Base-by-base conservation (phyloP, 2,329 filamentous ascomycete genomes). In the Pseudocercospora ulei region DNA sequence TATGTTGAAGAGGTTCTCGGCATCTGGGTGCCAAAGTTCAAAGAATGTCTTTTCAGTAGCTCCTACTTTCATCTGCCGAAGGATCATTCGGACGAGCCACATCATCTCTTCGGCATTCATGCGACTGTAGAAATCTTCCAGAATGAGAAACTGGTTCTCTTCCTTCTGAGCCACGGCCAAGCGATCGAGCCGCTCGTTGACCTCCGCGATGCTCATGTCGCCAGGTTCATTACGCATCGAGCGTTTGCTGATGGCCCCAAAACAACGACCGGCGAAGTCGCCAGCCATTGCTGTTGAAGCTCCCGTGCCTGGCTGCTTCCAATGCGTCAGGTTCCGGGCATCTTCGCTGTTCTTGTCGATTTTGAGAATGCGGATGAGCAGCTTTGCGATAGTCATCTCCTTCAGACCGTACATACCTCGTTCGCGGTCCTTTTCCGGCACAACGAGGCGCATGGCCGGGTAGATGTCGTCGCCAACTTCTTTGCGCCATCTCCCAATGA, bases 51-150 rank as follows among this genome's bases (percentile, higher is more conserved):
- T 85, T 62, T 95, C 87, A 0, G 85, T 87, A 7, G 87, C 86
- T 8, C 75, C 72, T 35, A 78, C 69, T 55, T 78, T 80, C 75
- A 80, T 80, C 52, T 79, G 82, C 45, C 82, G 82, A 17, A 96
- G 68, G 30, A 98, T 80, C 54, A 98, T 95, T 8, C 88, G 80
- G 46, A 98, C 84, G 39, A 96, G 68, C 90, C 90, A 98, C 66
- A 82, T 80, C 50, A 98, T 65, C 64, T 98, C 90, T 48, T 93
- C 82, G 0, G 90, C 75, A 52, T 92, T 92, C 90, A 96, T 96
- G 14, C 75, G 73, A 29, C 78, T 73, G 61, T 96, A 96, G 56
- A 96, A 93, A 3, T 77, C 72, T 47, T 81, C 73, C 50, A 96
- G 75, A 20, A 98, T 80, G 0, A 78, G 78, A 25, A 85, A 59